These are phyloP conservation scores for Arthrobotrys sphaeroides DNA, from an alignment of 2,329 filamentous ascomycete species.

Conservation along the genomic window DNA sequence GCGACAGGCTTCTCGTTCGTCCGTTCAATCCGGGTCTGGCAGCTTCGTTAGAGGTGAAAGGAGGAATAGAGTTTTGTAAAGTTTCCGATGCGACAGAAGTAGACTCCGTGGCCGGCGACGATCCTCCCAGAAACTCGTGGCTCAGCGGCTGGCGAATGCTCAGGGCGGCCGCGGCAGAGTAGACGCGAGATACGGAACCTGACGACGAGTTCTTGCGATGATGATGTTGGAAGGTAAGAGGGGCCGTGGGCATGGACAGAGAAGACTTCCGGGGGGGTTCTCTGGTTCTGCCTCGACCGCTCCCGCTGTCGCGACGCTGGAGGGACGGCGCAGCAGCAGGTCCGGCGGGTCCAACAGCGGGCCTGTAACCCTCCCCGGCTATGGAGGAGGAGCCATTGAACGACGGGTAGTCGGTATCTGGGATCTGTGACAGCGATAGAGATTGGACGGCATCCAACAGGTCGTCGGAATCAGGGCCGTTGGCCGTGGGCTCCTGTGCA, in stretches of 20 bases:
- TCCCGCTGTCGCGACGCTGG: conserved; percentile 41
- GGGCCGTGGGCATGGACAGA: conserved; percentile 25
- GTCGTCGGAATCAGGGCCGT: conserved; percentile 21
- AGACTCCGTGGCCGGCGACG: conserved; percentile 1
- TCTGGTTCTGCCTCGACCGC: conserved; percentile 31
- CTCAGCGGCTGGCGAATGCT: conserved; percentile 21
- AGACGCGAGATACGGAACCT: conserved; percentile 21
- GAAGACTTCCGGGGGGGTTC: conserved; percentile 34
- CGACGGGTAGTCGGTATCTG: conserved; percentile 1
- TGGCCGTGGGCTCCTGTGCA: conserved; percentile 36
- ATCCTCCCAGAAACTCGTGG: conserved; percentile 22
- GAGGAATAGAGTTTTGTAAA: conserved; percentile 39
- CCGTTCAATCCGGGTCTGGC: neutral
- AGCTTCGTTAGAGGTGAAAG: conserved; percentile 27
- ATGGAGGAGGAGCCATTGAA: conserved; percentile 30
- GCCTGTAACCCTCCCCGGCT: conserved; percentile 14
- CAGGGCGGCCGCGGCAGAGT: neutral
- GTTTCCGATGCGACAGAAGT: conserved; percentile 44
- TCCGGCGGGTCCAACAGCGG: neutral
- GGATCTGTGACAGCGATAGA: conserved; percentile 1
- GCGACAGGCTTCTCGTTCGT: conserved; percentile 38
- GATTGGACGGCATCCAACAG: conserved; percentile 28
- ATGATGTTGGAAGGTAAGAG: conserved; percentile 46
- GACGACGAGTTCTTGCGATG: conserved; percentile 34
- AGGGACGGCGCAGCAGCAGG: conserved; percentile 2